Conservation (phyloP, 352 stramenopile genomes). For the Globisporangium cystogenes region DNA sequence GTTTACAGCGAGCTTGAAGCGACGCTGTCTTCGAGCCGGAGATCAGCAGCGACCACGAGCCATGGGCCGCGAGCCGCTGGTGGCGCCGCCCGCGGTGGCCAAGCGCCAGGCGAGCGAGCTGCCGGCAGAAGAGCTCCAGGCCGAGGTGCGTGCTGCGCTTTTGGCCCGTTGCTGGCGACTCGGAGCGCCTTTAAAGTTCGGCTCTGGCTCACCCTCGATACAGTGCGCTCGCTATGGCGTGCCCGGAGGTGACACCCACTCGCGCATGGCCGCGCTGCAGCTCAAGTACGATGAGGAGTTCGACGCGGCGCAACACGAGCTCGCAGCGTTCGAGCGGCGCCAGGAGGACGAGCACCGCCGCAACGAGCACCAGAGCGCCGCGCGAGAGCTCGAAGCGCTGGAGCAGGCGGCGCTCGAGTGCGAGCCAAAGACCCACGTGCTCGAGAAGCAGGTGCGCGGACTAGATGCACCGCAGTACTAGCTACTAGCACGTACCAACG, state of each 20-base stretch:
- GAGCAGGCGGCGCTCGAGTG: conserved; percentile 31
- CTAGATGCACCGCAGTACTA: background rate
- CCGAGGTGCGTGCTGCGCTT: conserved; percentile 51
- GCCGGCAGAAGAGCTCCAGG: conserved; percentile 46
- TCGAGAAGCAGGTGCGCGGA: conserved; percentile 30
- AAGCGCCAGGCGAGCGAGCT: conserved; percentile 41
- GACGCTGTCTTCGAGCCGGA: too few relatives aligned
- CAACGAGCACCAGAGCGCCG: conserved; percentile 35
- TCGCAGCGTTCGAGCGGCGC: conserved; percentile 29
- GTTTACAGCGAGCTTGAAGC: background rate
- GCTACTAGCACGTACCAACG: background rate
- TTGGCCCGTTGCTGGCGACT: too few relatives aligned
- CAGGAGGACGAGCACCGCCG: conserved; percentile 41
- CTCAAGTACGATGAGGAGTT: conserved; percentile 64
- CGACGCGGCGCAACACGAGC: conserved; percentile 24
- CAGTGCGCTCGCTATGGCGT: conserved; percentile 57
- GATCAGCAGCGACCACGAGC: too few relatives aligned
- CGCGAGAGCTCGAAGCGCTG: conserved; percentile 27
- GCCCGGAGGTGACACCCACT: conserved; percentile 27
- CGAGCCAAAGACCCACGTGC: conserved; percentile 37
- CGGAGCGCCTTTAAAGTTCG: background rate
- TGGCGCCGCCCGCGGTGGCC: conserved; percentile 7
- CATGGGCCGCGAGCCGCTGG: background rate
- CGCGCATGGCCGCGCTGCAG: conserved; percentile 42
- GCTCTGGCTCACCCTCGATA: background rate